Conservation (phyloP, 805 yeast species). For the Candida taoyuanica region DNA sequence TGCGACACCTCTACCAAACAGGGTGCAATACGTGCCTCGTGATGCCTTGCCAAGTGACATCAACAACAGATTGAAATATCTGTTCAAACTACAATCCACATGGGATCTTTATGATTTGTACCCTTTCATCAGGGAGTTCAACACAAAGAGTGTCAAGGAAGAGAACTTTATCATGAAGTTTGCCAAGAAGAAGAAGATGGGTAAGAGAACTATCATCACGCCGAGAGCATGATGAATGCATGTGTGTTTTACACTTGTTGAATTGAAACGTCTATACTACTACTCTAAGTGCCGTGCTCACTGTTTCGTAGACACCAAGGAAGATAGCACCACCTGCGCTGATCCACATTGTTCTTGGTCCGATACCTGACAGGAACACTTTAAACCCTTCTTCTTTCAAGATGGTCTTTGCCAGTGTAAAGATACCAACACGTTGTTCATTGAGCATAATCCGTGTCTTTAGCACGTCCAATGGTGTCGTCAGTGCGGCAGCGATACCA, state of each 20-base stretch:
- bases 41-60: conserved; percentile 45
- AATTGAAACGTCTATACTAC: conserved; percentile 4
- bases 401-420: conserved; percentile 46
- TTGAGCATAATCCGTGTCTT: conserved; percentile 84
- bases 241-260: background rate
- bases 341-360: conserved; percentile 96
- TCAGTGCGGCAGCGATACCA: conserved; percentile 73
- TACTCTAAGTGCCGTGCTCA: conserved; percentile 15
- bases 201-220: conserved; percentile 36
- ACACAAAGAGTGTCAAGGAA: conserved; percentile 45
- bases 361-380: conserved; percentile 80
- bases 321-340: conserved; percentile 98
- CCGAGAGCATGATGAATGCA: conserved; percentile 16
- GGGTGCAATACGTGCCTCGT: conserved; percentile 50
- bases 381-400: conserved; percentile 66
- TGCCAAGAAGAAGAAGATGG: conserved; percentile 49
- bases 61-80: conserved; percentile 41
- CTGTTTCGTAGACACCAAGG: conserved; percentile 84
- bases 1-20: conserved; percentile 40
- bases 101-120: conserved; percentile 62
- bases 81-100: conserved; percentile 48
- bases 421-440: conserved; percentile 42
- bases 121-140: conserved; percentile 61
- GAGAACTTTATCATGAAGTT: conserved; percentile 60
- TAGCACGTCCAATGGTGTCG: conserved; percentile 76